phyloP scores from a whole-genome alignment of 768 basidiomycete genomes.

The Wakefieldia striispora region DNA sequence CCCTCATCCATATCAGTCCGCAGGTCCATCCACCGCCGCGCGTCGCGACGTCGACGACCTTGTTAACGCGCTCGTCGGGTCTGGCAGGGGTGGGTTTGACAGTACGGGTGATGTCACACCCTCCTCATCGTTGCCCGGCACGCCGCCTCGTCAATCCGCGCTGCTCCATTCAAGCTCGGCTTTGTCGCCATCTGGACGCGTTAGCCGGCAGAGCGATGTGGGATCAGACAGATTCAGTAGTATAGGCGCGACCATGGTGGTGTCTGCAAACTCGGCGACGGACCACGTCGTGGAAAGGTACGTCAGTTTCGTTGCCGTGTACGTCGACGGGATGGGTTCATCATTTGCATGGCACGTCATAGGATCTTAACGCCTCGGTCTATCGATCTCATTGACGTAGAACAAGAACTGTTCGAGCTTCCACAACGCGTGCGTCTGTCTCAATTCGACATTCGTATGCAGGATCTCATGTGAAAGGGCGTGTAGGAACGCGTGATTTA shows the following conservation, averaged over 20 bases:
- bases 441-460: neutral
- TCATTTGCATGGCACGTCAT: constrained; percentile 23
- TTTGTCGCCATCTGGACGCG: constrained; percentile 53
- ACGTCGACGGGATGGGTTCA: too few species aligned
- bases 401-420: constrained; percentile 87
- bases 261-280: constrained; percentile 52
- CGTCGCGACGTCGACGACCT: constrained; percentile 70
- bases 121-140: constrained; percentile 67
- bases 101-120: constrained; percentile 65
- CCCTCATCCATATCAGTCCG: constrained; percentile 25
- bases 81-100: constrained; percentile 47
- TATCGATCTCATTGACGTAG: constrained; percentile 80
- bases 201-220: constrained; percentile 69
- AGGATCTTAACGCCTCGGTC: constrained; percentile 61
- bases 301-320: constrained; percentile 17
- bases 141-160: constrained; percentile 49
- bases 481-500: constrained; percentile 73
- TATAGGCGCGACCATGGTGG: constrained; percentile 44
- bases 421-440: constrained; percentile 67
- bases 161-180: constrained; percentile 37
- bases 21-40: constrained; percentile 39
- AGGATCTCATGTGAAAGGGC: neutral
- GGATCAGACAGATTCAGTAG: constrained; percentile 45
- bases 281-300: constrained; percentile 73
- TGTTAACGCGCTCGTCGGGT: constrained; percentile 53